phyloP scores from a whole-genome alignment of 176 grass and related monocot genomes.

The Oryza meridionalis region DNA sequence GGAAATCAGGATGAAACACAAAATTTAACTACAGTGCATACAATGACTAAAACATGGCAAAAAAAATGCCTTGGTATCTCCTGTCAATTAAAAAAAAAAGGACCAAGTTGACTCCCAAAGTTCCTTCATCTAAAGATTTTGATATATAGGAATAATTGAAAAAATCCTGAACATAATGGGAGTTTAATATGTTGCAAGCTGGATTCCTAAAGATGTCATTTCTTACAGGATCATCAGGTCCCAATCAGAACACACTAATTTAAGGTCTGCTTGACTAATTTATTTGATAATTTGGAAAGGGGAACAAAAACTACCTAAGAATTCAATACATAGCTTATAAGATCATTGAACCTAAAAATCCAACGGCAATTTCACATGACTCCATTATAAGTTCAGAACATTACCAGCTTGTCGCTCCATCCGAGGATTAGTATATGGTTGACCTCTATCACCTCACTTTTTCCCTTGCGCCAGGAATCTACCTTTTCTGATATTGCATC shows the following conservation, averaged over 20 bases:
- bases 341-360: not conserved
- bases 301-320: not conserved
- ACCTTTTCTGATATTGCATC: constrained; percentile 99
- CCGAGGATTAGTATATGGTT: constrained; percentile 97
- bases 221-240: not conserved
- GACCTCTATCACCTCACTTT: constrained; percentile 96
- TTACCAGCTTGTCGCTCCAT: constrained; percentile 99
- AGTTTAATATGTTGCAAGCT: not conserved
- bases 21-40: not conserved
- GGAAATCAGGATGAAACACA: constrained; percentile 2
- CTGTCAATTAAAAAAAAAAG: not conserved
- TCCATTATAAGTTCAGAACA: constrained; percentile 9
- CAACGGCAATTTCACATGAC: not conserved
- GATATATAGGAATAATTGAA: not conserved
- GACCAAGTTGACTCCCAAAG: not conserved
- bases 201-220: constrained; percentile 1
- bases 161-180: not conserved
- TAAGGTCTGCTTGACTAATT: not conserved
- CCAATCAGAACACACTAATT: not conserved
- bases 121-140: not conserved
- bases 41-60: not conserved
- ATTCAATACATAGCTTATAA: not conserved
- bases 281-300: not conserved
- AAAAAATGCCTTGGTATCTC: not conserved
- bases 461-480: constrained; percentile 98